Evolutionary conservation across 176 grass and related monocot genomes (phyloP).

Genomic region (Oryza nivara): DNA sequence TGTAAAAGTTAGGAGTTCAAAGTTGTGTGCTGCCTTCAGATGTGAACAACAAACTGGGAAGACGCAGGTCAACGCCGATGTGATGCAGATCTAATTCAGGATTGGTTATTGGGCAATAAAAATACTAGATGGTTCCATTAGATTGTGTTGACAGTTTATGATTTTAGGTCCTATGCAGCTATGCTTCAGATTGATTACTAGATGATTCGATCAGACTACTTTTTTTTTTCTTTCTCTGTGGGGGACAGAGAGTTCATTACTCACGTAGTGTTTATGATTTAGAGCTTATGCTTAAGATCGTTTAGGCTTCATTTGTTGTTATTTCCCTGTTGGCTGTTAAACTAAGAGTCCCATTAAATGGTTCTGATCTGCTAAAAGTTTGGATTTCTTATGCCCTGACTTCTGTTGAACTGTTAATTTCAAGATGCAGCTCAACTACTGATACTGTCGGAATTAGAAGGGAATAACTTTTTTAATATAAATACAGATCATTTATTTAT

Average conservation of each 20-base stretch:
- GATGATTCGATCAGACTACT: not conserved
- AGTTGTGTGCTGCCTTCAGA: slow-evolving; percentile 1
- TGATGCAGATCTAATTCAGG: slow-evolving; percentile 41
- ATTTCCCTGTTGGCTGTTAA: not conserved
- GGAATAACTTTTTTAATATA: not conserved
- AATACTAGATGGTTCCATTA: not conserved
- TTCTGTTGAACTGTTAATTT: not conserved
- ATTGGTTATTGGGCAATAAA: not conserved
- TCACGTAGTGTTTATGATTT: not conserved
- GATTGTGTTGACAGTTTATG: not conserved
- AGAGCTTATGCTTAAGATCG: not conserved
- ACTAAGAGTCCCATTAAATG: not conserved
- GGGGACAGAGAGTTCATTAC: not conserved
- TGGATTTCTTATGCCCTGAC: not conserved
- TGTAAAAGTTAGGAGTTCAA: not conserved
- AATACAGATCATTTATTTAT: not conserved
- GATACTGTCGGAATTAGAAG: not conserved
- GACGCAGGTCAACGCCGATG: slow-evolving; percentile 1
- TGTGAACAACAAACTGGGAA: not conserved
- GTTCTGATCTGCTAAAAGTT: not conserved
- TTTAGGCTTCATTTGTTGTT: not conserved
- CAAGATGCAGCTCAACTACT: not conserved
- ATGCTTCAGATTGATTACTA: not conserved
- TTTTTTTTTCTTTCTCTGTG: not conserved
- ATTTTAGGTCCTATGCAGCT: not conserved